Evolutionary conservation across 257 asterid genomes (phyloP).

Genomic region (Gentiana straminea): DNA sequence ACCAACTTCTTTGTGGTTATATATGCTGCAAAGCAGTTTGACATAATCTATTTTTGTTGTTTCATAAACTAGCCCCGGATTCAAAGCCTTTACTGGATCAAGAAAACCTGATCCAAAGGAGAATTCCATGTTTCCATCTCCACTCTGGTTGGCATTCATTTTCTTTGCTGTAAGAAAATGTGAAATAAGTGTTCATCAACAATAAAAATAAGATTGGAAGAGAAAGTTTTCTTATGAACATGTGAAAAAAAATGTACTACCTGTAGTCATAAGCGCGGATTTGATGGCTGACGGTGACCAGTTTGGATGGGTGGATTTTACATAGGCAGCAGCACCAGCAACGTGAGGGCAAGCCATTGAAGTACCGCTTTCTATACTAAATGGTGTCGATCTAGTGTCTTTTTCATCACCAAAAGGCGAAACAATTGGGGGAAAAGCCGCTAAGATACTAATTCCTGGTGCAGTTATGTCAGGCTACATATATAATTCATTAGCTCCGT

Average conservation of each 20-base stretch:
- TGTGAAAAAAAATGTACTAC: background rate
- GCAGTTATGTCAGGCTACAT: slow-evolving; percentile 21
- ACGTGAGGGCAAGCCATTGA: slow-evolving; percentile 24
- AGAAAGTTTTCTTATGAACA: too few relatives aligned
- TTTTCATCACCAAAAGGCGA: background rate
- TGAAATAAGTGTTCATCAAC: too few relatives aligned
- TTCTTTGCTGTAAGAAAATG: slow-evolving; percentile 1
- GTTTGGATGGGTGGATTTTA: slow-evolving; percentile 15
- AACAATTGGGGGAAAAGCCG: slow-evolving; percentile 8
- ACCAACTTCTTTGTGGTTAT: background rate
- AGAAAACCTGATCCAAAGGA: slow-evolving; percentile 17
- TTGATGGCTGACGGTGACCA: slow-evolving; percentile 24
- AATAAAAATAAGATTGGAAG: too few relatives aligned
- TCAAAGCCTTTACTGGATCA: slow-evolving; percentile 15
- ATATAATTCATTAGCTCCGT: too few relatives aligned
- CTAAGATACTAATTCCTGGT: slow-evolving; percentile 20
- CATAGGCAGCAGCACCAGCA: slow-evolving; percentile 18
- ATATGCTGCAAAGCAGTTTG: slow-evolving; percentile 5
- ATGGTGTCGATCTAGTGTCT: slow-evolving; percentile 10
- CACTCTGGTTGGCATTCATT: background rate
- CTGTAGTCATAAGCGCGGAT: slow-evolving; percentile 22
- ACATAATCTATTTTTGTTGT: slow-evolving; percentile 2
- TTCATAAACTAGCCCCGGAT: slow-evolving; percentile 17
- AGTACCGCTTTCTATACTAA: slow-evolving; percentile 12
- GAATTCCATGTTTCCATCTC: slow-evolving; percentile 7